These are phyloP conservation scores for Rhynchospora breviuscula DNA, from an alignment of 176 grass and related monocot genomes.

Conservation along the genomic window DNA sequence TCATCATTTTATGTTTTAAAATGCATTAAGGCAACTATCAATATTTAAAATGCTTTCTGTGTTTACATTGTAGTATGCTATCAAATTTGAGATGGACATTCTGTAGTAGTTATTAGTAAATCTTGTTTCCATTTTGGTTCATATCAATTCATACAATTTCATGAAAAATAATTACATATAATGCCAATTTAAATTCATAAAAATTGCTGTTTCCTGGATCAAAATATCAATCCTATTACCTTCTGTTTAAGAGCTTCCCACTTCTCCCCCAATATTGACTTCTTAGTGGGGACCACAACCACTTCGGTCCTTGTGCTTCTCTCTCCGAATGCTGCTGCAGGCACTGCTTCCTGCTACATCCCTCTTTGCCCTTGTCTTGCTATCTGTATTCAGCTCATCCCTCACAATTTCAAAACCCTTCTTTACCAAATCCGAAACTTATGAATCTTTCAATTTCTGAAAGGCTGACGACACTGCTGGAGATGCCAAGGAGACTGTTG, in stretches of 20 bases:
- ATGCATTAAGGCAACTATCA: too few species aligned
- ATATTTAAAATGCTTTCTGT: too few species aligned
- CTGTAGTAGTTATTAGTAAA: too few species aligned
- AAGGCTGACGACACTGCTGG: slow-evolving; percentile 15
- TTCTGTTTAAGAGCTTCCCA: slow-evolving; percentile 89
- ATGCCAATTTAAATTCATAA: too few species aligned
- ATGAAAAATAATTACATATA: too few species aligned
- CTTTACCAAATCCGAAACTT: slow-evolving; percentile 21
- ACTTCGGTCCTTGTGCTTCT: slow-evolving; percentile 44
- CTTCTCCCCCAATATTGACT: slow-evolving; percentile 69
- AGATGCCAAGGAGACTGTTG: slow-evolving; percentile 14
- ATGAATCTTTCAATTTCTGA: slow-evolving; percentile 26
- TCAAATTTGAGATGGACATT: too few species aligned
- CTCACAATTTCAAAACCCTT: slow-evolving; percentile 22
- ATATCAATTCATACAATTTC: too few species aligned
- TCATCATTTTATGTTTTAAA: too few species aligned
- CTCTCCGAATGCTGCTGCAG: slow-evolving; percentile 10
- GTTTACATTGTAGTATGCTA: too few species aligned
- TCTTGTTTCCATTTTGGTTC: too few species aligned
- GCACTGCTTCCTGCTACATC: slow-evolving; percentile 3
- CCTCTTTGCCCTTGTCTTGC: slow-evolving; percentile 11
- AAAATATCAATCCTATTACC: slow-evolving; percentile 40
- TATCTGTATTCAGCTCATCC: slow-evolving; percentile 22
- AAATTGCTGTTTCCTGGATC: not conserved
- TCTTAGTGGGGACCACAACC: slow-evolving; percentile 71